These are phyloP conservation scores for Penicillium sp. DNA, from an alignment of 2,329 filamentous ascomycete genomes.

Conservation along the genomic window DNA sequence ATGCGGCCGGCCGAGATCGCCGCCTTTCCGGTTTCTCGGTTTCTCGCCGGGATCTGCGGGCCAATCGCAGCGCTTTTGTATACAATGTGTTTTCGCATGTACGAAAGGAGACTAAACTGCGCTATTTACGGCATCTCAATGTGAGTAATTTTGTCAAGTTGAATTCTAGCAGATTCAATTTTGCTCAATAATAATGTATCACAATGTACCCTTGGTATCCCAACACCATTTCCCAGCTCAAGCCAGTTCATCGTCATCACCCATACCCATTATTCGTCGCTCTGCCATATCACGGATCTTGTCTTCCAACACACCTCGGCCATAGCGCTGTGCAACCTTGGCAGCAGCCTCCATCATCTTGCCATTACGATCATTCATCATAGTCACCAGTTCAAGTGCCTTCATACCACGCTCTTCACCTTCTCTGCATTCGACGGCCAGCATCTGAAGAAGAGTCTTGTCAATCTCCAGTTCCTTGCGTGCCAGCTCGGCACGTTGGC, in stretches of 20 bases:
- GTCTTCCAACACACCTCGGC: constrained; percentile 76
- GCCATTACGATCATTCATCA: constrained; percentile 84
- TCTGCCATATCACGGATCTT: constrained; percentile 91
- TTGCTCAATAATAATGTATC: not conserved
- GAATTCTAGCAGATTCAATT: not conserved
- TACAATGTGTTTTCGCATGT: constrained; percentile 17
- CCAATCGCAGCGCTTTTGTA: constrained; percentile 28
- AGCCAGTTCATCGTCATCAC: constrained; percentile 58
- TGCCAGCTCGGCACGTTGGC: constrained; percentile 70
- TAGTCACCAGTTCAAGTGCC: constrained; percentile 83
- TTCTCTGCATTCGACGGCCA: constrained; percentile 88
- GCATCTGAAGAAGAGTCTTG: constrained; percentile 85
- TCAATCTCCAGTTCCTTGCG: constrained; percentile 83
- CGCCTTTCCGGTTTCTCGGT: constrained; percentile 15
- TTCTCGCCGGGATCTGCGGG: constrained; percentile 12
- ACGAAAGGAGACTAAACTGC: not conserved
- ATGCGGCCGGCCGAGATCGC: constrained; percentile 15
- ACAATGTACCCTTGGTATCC: constrained; percentile 10
- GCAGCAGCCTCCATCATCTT: constrained; percentile 90
- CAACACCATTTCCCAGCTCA: constrained; percentile 22
- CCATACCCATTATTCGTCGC: constrained; percentile 65
- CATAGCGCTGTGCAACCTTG: constrained; percentile 88
- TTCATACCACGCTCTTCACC: constrained; percentile 95
- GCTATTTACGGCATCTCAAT: not conserved
- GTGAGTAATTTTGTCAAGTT: not conserved